Evolutionary conservation across 1,284 basidiomycete genomes (phyloP), one percentile per base, ranked within the genome.

Genomic region (Naganishia sp.): DNA sequence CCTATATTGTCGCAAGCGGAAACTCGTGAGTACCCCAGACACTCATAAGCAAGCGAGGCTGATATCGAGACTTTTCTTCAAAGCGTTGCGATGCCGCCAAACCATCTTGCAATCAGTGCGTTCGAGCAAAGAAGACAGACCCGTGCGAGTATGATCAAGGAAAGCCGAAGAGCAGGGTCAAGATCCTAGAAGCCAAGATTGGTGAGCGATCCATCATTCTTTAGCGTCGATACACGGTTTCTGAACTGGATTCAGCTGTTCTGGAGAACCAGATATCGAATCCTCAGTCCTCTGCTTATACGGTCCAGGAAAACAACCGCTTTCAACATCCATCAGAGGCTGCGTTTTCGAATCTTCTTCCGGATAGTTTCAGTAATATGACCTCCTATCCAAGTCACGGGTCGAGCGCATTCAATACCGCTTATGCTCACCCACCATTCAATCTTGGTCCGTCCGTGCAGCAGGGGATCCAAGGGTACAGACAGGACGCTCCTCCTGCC

Each of bases 11-110:
- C 69, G 73, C 6, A 64, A 67, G n/a, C 70, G 73, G 1, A 69
- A 72, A 46, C 72, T 74, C 15, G 72, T 73, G 62, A 66, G 65
- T 72, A 9, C 7, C n/a, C 50, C 13, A 4, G 4, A 45, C 6
- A 21, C 1, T 28, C 18, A 2, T 7, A 3, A 6, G 15, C 32
- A n/a, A 18, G 43, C 13, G 13, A 49, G 15, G 41, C 41, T n/a
- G 32, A n/a, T 52, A 21, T 46, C 21, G 25, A 15, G n/a, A 28
- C 10, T 18, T n/a, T 15, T 15, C 35, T 1, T 42, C 56, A 7
- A 56, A 73, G 72, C 67, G 70, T 42, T 74, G 73, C 55, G 68
- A 69, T 51, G 73, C 70, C 25, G 69, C 70, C 2, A 73, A 73
- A 51, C 72, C 72, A 0, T 63, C 69, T 1, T 74, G 73, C 47